Evolutionary conservation across 2,329 filamentous ascomycete species (phyloP).

Genomic region (Trichoderma citrinoviride): DNA sequence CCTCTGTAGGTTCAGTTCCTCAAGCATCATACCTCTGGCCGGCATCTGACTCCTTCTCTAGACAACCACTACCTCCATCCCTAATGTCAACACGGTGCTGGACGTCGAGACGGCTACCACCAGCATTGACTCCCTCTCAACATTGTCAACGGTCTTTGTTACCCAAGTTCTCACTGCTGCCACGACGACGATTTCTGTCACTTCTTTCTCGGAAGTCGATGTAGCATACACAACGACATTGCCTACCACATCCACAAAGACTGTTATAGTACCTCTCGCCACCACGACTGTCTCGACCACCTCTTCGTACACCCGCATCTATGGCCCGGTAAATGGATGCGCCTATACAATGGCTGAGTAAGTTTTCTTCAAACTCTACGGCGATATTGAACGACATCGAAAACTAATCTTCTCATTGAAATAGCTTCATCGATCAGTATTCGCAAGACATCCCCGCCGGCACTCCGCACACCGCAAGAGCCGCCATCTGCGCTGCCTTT

Average conservation of each 20-base stretch:
- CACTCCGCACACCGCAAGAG: neutral
- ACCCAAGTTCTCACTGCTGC: neutral
- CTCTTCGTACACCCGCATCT: neutral
- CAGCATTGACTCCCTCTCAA: neutral
- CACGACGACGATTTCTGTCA: neutral
- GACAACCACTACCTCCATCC: neutral
- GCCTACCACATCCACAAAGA: neutral
- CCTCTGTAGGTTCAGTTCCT: neutral
- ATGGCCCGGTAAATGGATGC: neutral
- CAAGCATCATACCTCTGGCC: neutral
- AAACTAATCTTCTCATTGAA: neutral
- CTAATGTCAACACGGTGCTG: neutral
- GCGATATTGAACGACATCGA: too few relatives aligned
- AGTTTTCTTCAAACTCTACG: neutral
- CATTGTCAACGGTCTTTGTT: neutral
- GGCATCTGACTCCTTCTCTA: neutral
- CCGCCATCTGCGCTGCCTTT: slow-evolving; percentile 6
- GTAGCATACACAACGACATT: neutral
- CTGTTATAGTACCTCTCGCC: slow-evolving; percentile 3
- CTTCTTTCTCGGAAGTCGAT: neutral
- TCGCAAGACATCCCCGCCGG: neutral
- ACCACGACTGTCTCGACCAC: neutral
- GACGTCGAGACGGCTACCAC: neutral
- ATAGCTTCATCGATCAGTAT: slow-evolving; percentile 2
- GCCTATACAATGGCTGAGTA: neutral